phyloP scores from a whole-genome alignment of 73 alveolate genomes.

The Stentor coeruleus region DNA sequence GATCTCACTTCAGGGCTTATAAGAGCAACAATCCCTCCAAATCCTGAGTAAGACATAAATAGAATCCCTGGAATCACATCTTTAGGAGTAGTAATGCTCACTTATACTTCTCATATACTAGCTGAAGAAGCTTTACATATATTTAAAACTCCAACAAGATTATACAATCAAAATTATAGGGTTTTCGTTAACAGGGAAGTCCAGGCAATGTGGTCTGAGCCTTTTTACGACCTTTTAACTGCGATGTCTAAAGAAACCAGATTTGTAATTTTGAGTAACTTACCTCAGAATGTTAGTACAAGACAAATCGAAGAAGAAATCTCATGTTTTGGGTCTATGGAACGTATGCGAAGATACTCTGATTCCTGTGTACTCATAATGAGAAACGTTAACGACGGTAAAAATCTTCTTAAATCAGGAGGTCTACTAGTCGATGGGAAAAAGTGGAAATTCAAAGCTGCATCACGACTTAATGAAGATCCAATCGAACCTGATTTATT shows the following conservation, averaged over 20 bases:
- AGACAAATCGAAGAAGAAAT: conserved; percentile 15
- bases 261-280: background rate
- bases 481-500: conserved; percentile 13
- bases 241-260: background rate
- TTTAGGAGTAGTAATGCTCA: background rate
- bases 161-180: conserved; percentile 8
- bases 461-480: conserved; percentile 18
- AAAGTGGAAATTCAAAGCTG: conserved; percentile 12
- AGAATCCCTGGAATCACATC: conserved; percentile 23
- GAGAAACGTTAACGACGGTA: background rate
- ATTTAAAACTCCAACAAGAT: background rate
- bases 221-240: conserved; percentile 12
- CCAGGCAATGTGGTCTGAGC: conserved; percentile 27
- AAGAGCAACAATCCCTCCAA: conserved; percentile 11
- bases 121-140: conserved; percentile 22
- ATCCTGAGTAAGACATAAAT: conserved; percentile 21
- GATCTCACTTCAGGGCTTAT: conserved; percentile 21
- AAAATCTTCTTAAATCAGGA: background rate
- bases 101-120: background rate
- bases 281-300: background rate
- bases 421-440: background rate
- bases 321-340: conserved; percentile 12
- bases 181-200: conserved; percentile 18
- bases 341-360: conserved; percentile 18
- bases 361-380: background rate